These are phyloP conservation scores for Eimeria sp. DNA, from an alignment of 169 alveolate genomes.

Conservation along the genomic window DNA sequence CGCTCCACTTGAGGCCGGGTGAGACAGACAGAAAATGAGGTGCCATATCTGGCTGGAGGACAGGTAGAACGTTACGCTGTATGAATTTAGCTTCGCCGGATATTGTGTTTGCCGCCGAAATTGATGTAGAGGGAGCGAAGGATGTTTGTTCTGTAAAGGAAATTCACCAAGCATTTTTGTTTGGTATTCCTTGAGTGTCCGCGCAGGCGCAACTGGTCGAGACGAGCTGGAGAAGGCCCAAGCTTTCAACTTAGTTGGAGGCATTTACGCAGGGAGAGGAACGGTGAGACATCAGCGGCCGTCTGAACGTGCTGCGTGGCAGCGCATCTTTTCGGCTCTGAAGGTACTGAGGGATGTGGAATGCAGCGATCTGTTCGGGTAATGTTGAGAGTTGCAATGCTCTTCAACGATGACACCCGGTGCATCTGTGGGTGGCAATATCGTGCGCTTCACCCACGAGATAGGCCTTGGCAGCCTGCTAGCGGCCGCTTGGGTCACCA, in stretches of 20 bases:
- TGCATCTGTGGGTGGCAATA: background rate
- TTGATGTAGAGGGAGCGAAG: background rate
- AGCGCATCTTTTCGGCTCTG: constrained; percentile 11
- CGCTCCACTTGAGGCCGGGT: constrained; percentile 42
- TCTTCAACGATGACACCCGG: background rate
- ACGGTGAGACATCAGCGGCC: constrained; percentile 74
- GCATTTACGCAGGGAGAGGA: background rate
- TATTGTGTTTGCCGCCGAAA: background rate
- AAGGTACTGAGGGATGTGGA: background rate
- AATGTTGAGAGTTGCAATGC: background rate
- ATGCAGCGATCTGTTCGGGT: constrained; percentile 27
- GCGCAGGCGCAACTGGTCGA: constrained; percentile 59
- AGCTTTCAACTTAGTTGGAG: constrained; percentile 1
- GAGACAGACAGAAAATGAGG: background rate
- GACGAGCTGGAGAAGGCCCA: constrained; percentile 58
- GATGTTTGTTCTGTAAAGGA: too few species aligned
- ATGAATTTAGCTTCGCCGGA: background rate
- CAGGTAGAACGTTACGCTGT: background rate
- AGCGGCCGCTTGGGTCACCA: background rate
- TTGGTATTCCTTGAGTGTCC: background rate
- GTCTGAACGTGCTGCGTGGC: constrained; percentile 63
- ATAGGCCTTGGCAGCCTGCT: background rate
- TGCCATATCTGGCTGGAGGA: background rate
- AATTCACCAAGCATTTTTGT: background rate
- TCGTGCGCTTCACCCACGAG: background rate